Percentiles rank a stretch among this genome's conserved stretches.
These are phyloP conservation scores for Jatropha podagrica DNA, from an alignment of 441 rosid species.

Conservation along the genomic window DNA sequence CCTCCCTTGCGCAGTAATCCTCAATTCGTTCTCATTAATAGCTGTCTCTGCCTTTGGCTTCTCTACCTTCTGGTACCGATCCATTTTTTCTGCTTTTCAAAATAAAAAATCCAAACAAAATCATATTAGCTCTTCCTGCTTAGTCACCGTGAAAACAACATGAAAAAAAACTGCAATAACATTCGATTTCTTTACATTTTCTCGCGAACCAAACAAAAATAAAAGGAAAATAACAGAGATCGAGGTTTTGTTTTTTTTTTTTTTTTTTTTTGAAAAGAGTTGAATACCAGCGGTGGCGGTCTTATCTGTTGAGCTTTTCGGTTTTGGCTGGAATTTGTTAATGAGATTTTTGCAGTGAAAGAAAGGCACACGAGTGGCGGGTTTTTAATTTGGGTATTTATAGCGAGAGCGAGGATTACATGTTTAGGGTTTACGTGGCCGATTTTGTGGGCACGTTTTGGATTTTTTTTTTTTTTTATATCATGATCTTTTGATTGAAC, in stretches of 20 bases:
- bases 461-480: background rate
- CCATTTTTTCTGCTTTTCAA: constrained; percentile 19
- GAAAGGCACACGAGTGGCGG: constrained; percentile 11
- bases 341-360: background rate
- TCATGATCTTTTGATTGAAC: too few relatives aligned
- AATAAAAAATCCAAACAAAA: background rate
- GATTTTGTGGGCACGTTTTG: background rate
- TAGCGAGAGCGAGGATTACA: background rate
- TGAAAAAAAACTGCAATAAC: background rate
- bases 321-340: background rate
- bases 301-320: background rate
- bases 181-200: background rate
- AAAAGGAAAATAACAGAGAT: background rate
- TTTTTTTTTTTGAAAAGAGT: background rate
- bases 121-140: background rate
- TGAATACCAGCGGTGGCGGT: constrained; percentile 6
- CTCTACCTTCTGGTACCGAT: constrained; percentile 41
- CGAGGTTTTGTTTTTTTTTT: background rate
- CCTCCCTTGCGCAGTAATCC: constrained; percentile 44
- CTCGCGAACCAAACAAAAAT: constrained; percentile 2
- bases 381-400: constrained; percentile 20
- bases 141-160: background rate
- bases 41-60: constrained; percentile 36
- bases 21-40: constrained; percentile 37
- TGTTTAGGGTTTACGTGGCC: constrained; percentile 25